Base-by-base conservation (phyloP, 768 basidiomycete species). In the Trametes cingulata region DNA sequence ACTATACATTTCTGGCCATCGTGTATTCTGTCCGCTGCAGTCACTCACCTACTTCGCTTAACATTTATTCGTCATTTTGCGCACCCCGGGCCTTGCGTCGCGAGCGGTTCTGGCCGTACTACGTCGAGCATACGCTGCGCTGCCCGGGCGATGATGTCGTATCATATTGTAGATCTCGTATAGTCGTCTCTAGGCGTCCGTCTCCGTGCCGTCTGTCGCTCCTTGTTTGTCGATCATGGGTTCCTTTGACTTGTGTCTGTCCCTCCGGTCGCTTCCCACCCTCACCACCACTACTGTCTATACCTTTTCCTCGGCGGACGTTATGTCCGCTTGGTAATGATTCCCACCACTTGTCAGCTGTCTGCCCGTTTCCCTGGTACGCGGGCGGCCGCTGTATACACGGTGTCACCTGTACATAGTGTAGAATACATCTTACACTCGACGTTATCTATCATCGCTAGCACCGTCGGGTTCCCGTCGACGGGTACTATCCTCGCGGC, bases 321-420 rank as follows among this genome's bases (percentile, higher is more conserved):
- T 47, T 39, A 59, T 47, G 50, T 59, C 58, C 58, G 42, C 58
- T 19, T 52, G 58, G 50, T 52, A 52, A 59, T 59, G 13, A 33
- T 40, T 59, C 51, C 42, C 58, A 43, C 42, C 58, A 12, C 40
- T 37, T 19, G 41, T 13, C 51, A 9, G 19, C 57, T 10, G 35
- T 6, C 24, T 24, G 13, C 6, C 43, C 43, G 12, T 20, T 15
- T 10, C 9, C 6, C 22, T 24, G 20, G 43, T 6, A 7, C 10
- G 8, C 20, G 43, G 48, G 6, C 29, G 33, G 7, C 17, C 6
- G 29, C 33, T 19, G 48, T 19, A 56, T 56, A 41, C 37, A 22
- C 27, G 24, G 29, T 33, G 29, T 20, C 46, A 56, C 15, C 37
- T 48, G 56, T 58, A 49, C 48, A 58, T 58, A 25, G n/a, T 60